Evolutionary conservation across 305 asterid genomes (phyloP), one percentile per base, ranked within the genome.

Genomic region (Fraxinus greggii): DNA sequence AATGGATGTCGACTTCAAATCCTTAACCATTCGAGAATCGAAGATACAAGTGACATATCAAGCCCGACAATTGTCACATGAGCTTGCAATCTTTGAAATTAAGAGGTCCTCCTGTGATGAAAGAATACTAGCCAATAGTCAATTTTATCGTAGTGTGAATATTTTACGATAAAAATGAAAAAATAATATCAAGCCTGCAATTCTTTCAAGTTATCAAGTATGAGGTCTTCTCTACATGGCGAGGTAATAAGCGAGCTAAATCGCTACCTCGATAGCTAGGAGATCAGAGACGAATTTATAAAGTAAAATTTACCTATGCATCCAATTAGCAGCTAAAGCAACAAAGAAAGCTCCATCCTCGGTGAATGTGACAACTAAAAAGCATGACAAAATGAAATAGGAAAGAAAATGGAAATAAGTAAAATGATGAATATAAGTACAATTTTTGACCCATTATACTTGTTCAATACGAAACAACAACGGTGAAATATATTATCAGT

Each of bases 401-500:
- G 61, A 51, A 7, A 51, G 61, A n/a, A 15, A 51, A 4, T 15
- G 59, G 21, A 48, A 48, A 48, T 48, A 15, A 48, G 59, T 3
- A 48, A 48, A 48, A 48, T 15, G 59, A 48, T 48, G 8, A 51
- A 51, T 97, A 48, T 92, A 59, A 59, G 13, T 59, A 6, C 29
- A 42, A 42, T 42, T 42, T 42, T 23, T 21, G 69, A 56, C 28
- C 69, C 28, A 56, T 21, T n/a, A 5, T 59, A 10, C 69, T 21
- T 59, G 26, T 59, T n/a, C 12, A n/a, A 59, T 7, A 59, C 5
- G 13, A 23, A 42, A 42, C 51, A 35, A 3, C 6, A 6, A 59
- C 24, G 2, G 23, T 51, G 17, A 51, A 51, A 51, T 17, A 51
- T 15, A 17, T 51, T 59, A 59, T 59, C 19, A 4, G 72, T 65